Base-by-base conservation (phyloP, 345 rosid species). In the Brassica cretica region DNA sequence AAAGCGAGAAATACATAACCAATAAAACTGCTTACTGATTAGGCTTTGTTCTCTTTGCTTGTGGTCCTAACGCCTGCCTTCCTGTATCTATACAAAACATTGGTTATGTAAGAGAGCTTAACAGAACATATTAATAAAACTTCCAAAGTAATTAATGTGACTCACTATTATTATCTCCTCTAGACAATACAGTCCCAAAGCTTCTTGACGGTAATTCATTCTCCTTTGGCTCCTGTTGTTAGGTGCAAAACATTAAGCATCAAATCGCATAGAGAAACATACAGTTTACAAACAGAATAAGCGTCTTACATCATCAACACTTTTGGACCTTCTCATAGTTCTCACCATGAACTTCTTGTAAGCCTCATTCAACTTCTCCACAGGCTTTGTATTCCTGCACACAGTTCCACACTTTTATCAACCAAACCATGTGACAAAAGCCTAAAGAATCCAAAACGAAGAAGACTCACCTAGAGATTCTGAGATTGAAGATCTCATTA, bases 151-250 rank as follows among this genome's bases (percentile, higher is more conserved):
- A 60, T 49, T 76, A 14, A 71, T 64, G 64, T 51, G 12, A 14
- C 37, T 55, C 62, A 84, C 93, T 87, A 89, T 97, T 60, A 33
- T 87, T 92, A 51, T 84, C 91, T 74, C 83, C 89, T 19, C 80
- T 86, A 16, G 86, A 61, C 81, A 94, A 67, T 77, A 89, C 41
- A 70, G 97, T 92, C 71, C 98, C 97, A 78, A 94, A 94, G 82
- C 91, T 92, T 80, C 97, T 82, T 19, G 71, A 76, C 33, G 90
- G 89, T 25, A 84, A 71, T 29, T 84, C 73, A 80, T 78, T 81
- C 79, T 87, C 96, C 78, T 77, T 85, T 0, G 79, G 39, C 51
- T 84, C 90, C 77, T 90, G 89, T 89, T 88, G 35, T 70, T 25
- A 75, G 24, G 63, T 29, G 14, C 41, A 74, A 24, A 74, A 71